Base-by-base conservation (phyloP, 208 protist species). In the Leishmania braziliensis region DNA sequence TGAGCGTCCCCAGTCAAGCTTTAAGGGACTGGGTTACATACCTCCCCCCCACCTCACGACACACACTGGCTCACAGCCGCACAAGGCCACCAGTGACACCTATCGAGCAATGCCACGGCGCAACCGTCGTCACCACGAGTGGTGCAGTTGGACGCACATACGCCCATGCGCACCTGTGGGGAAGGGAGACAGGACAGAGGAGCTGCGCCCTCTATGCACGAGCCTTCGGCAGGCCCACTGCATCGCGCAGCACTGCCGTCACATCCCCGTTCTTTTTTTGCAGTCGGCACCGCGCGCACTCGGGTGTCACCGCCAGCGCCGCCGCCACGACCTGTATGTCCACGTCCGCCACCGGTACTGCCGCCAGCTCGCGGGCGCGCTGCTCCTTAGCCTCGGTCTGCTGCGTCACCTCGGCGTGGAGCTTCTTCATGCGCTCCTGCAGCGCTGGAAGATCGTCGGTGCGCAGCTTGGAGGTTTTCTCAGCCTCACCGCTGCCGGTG, bases 401-500 rank as follows among this genome's bases (percentile, higher is more conserved):
- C 80, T 90, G 83, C 43, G 83, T 85, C 23, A 94, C 80, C 77
- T 97, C 92, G 1, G 81, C 85, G 62, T 86, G 83, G 50, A 97
- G 82, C 82, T 92, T 92, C 68, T 86, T 77, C 90, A 96, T 95
- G 39, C 88, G 87, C 74, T 89, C 86, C 83, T 93, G 85, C 66
- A 94, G 85, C 39, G 90, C 92, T 12, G 88, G 86, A 77, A 92
- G 85, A 46, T 96, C 91, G 70, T 93, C 95, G 69, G 88, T 92
- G 84, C 92, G 91, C 53, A 95, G 81, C 83, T 86, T 89, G 46
- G 87, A 88, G 54, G 88, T 86, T 81, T 92, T 95, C 87, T 97
- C 92, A 18, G 83, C 78, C 72, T 91, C 76, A 33, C 72, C 75
- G 73, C 82, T 82, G 68, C 88, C 88, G 66, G 86, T 81, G 66